These are phyloP conservation scores for Turnera subulata DNA, from an alignment of 345 rosid genomes.

Conservation along the genomic window DNA sequence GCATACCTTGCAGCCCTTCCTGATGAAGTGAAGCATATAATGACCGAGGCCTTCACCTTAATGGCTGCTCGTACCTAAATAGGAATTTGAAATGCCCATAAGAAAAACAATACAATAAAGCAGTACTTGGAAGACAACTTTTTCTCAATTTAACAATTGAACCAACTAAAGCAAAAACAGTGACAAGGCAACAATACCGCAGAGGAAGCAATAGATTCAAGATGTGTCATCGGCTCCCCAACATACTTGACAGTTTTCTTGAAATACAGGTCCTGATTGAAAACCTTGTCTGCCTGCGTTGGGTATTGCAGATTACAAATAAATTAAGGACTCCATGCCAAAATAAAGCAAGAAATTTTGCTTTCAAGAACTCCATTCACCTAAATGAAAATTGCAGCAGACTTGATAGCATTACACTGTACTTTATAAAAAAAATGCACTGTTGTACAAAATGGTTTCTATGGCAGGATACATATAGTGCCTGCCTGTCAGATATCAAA, in stretches of 20 bases:
- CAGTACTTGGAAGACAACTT: no score
- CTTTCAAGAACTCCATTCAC: no score
- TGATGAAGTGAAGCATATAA: slow-evolving; percentile 95
- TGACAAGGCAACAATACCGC: slow-evolving; percentile 52
- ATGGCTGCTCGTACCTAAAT: slow-evolving; percentile 92
- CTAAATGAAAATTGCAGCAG: no score
- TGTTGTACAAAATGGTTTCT: no score
- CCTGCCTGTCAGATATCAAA: no score
- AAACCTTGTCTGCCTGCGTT: slow-evolving; percentile 95
- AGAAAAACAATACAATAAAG: not conserved
- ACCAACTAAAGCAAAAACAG: no score
- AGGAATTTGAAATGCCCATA: not conserved
- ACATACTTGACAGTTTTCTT: slow-evolving; percentile 85
- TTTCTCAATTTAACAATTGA: no score
- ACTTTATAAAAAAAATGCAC: no score
- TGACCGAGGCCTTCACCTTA: slow-evolving; percentile 95
- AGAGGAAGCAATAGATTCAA: slow-evolving; percentile 96
- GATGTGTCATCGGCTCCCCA: slow-evolving; percentile 94
- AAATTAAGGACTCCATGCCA: no score
- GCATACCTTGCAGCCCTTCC: slow-evolving; percentile 95
- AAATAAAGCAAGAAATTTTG: no score
- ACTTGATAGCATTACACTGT: no score
- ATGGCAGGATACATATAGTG: no score
- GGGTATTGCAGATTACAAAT: not conserved
- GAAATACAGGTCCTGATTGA: slow-evolving; percentile 85